Base-by-base conservation (phyloP, 1,284 basidiomycete species). In the Microbotryum silenes-acaulis region DNA sequence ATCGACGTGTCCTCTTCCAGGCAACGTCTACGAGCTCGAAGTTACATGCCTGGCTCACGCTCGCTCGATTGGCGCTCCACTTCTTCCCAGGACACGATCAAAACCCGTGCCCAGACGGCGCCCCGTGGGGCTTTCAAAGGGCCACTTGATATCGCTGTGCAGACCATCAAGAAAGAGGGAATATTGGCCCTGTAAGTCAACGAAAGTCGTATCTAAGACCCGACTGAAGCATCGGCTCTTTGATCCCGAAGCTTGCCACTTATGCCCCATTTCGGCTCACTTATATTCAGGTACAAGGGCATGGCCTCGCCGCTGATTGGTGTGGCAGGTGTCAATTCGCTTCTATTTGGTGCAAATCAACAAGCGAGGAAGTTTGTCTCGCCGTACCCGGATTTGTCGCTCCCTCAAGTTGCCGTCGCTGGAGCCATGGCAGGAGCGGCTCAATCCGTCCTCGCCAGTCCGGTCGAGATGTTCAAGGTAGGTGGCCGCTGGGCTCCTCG, bases 291-390 rank as follows among this genome's bases (percentile, higher is more conserved):
- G 5, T 25, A 56, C 27, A 9, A 70, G 89, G 89, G 91, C 48
- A 93, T 92, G 90, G 81, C 86, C 0, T 91, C 88, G 53, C 94
- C 94, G 0, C 79, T 98, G 10, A 64, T 96, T 51, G 94, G 94
- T n/a, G 88, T 98, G 33, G 90, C 93, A 1, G 92, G 89, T 7
- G 93, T 97, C 71, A 97, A 97, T 77, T 94, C 91, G 14, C 81
- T 97, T 21, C 82, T 97, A 8, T 98, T 97, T 76, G 89, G 89
- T 0, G 85, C 91, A 0, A 97, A 96, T 71, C 87, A 84, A 18
- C 78, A 82, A 6, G 87, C 91, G 3, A 85, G 88, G 70, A 84
- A 89, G 10, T 75, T 92, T 54, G 82, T 97, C 51, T 91, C 89
- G 0, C 92, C 93, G 0, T 96, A 86, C 9, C 57, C 57, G 18